Evolutionary conservation across 768 basidiomycete species (phyloP).

Genomic region (Phanerodontia chrysosporium): DNA sequence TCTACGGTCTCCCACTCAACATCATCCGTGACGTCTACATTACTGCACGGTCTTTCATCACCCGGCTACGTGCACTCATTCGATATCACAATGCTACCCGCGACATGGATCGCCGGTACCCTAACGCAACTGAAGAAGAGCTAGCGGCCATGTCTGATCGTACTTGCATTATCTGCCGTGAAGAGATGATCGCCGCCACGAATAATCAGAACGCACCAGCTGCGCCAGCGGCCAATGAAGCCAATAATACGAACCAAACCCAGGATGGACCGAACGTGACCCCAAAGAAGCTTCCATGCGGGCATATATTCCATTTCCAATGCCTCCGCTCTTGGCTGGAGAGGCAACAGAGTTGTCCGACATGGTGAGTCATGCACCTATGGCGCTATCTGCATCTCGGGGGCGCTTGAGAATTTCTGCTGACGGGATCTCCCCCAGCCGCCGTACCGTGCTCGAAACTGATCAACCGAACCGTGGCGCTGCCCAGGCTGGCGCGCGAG

Average conservation of each 20-base stretch:
- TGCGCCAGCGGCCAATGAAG: slow-evolving; percentile 2
- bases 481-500: slow-evolving; percentile 11
- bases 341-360: slow-evolving; percentile 97
- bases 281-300: slow-evolving; percentile 94
- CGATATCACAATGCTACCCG: slow-evolving; percentile 92
- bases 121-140: slow-evolving; percentile 86
- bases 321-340: slow-evolving; percentile 97
- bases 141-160: slow-evolving; percentile 76
- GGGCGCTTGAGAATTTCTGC: slow-evolving; percentile 12
- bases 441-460: slow-evolving; percentile 70
- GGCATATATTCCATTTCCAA: slow-evolving; percentile 97
- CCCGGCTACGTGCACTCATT: slow-evolving; percentile 80
- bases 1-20: slow-evolving; percentile 93
- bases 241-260: slow-evolving; percentile 14
- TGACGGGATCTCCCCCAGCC: slow-evolving; percentile 39
- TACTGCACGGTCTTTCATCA: slow-evolving; percentile 88
- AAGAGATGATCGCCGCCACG: slow-evolving; percentile 70
- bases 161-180: slow-evolving; percentile 97
- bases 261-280: slow-evolving; percentile 86
- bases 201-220: slow-evolving; percentile 10
- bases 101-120: slow-evolving; percentile 95
- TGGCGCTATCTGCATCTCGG: slow-evolving; percentile 6
- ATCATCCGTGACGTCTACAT: slow-evolving; percentile 97
- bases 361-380: slow-evolving; percentile 62
- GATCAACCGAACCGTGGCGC: slow-evolving; percentile 19